A percentile compares a stretch with the other conserved stretches of the same genome.
These are phyloP conservation scores for Geosmithia morbida DNA, from an alignment of 2,329 filamentous ascomycete genomes.

Conservation along the genomic window DNA sequence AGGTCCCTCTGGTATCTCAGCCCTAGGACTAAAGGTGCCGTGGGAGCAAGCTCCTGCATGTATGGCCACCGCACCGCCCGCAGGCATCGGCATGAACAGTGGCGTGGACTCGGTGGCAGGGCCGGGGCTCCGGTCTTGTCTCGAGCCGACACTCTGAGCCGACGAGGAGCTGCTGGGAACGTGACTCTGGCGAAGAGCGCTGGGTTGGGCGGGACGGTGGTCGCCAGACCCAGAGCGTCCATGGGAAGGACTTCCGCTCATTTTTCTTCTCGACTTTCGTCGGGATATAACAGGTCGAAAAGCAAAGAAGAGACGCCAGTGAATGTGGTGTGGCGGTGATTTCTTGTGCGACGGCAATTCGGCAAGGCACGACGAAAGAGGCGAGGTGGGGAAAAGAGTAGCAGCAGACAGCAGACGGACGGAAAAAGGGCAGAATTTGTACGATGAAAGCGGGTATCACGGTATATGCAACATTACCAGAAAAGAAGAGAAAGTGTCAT, in stretches of 20 bases:
- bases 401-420: neutral
- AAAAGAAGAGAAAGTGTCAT: neutral
- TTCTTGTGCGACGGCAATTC: no score
- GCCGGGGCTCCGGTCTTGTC: neutral
- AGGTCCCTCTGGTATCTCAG: conserved; percentile 28
- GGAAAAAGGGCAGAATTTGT: neutral
- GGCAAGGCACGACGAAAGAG: neutral
- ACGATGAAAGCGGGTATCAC: neutral
- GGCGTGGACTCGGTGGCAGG: conserved; percentile 31
- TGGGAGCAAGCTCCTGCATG: conserved; percentile 47
- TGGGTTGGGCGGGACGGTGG: conserved; percentile 24
- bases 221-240: conserved; percentile 3
- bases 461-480: neutral
- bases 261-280: neutral
- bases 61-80: conserved; percentile 10
- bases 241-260: conserved; percentile 2
- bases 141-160: neutral
- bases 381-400: neutral
- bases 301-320: no score
- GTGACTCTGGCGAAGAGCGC: conserved; percentile 30
- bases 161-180: conserved; percentile 9
- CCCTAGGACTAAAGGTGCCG: conserved; percentile 62
- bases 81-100: conserved; percentile 20
- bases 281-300: neutral
- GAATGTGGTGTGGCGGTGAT: no score